A percentile compares a stretch with the other conserved stretches of the same genome.
phyloP scores from a whole-genome alignment of 768 basidiomycete genomes.

The Tephrocybe rancida region DNA sequence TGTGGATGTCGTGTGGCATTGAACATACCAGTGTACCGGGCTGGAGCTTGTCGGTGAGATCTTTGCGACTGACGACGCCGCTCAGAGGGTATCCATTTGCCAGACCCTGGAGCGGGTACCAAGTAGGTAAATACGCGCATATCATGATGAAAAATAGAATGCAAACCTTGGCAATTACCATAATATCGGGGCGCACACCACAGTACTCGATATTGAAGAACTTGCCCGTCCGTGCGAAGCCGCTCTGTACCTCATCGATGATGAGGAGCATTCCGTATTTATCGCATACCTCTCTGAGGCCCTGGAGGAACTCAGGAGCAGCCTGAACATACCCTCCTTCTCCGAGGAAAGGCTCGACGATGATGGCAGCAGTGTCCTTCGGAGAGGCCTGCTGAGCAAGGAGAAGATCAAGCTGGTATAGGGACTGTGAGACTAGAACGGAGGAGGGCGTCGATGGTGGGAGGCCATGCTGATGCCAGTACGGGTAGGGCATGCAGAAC shows the following conservation, averaged over 20 bases:
- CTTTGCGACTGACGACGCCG: slow-evolving; percentile 78
- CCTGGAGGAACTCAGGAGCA: slow-evolving; percentile 75
- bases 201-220: slow-evolving; percentile 84
- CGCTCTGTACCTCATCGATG: slow-evolving; percentile 87
- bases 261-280: slow-evolving; percentile 83
- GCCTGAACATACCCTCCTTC: slow-evolving; percentile 97
- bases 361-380: slow-evolving; percentile 85
- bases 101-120: slow-evolving; percentile 52
- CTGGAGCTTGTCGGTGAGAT: slow-evolving; percentile 75
- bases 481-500: slow-evolving; percentile 83
- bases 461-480: slow-evolving; percentile 84
- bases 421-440: slow-evolving; percentile 62
- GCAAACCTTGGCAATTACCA: slow-evolving; percentile 83
- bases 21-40: slow-evolving; percentile 73
- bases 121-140: not conserved
- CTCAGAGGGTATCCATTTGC: slow-evolving; percentile 95
- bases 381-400: slow-evolving; percentile 79
- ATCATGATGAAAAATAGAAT: not conserved
- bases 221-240: slow-evolving; percentile 87
- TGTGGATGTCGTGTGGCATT: not conserved
- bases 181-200: slow-evolving; percentile 84
- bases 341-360: slow-evolving; percentile 91
- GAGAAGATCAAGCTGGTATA: slow-evolving; percentile 83
- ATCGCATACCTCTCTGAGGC: slow-evolving; percentile 84
- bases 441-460: slow-evolving; percentile 55